phyloP scores from a whole-genome alignment of 139 green algal species.

The Chlorella sp. region DNA sequence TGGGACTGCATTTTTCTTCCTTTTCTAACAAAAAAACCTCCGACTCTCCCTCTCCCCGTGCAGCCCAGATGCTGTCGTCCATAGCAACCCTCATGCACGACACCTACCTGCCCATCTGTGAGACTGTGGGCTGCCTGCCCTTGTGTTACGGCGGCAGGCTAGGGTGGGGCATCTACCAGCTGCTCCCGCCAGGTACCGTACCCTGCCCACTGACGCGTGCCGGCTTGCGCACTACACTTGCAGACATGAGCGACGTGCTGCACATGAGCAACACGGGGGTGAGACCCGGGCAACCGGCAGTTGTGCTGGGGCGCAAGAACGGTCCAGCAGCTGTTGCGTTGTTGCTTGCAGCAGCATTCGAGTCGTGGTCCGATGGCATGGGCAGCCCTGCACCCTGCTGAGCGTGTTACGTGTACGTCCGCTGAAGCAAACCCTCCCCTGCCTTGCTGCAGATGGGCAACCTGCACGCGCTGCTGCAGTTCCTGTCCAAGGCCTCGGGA shows the following conservation, averaged over 20 bases:
- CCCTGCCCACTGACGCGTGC: too few species aligned
- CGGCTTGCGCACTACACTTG: too few species aligned
- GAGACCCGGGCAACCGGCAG: neutral
- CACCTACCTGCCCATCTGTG: conserved; percentile 84
- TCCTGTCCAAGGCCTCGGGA: conserved; percentile 80
- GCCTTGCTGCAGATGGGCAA: conserved; percentile 73
- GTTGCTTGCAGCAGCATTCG: too few species aligned
- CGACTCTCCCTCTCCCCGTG: neutral
- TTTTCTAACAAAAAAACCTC: neutral
- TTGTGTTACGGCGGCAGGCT: too few species aligned
- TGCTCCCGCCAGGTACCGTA: too few species aligned
- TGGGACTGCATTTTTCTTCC: neutral
- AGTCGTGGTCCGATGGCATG: too few species aligned
- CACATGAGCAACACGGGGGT: conserved; percentile 67
- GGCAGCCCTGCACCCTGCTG: too few species aligned
- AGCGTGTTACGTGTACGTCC: neutral
- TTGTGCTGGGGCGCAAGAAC: neutral
- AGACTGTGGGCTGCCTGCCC: too few species aligned
- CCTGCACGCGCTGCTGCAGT: conserved; percentile 81
- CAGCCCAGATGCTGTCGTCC: conserved; percentile 79
- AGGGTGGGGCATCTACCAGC: too few species aligned
- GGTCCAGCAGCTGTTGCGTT: too few species aligned
- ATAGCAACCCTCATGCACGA: conserved; percentile 90
- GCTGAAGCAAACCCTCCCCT: neutral
- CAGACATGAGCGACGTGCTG: conserved; percentile 79